A percentile compares a stretch with the other conserved stretches of the same genome.
These are phyloP conservation scores for Kitagawia praeruptora DNA, from an alignment of 129 eudicot species.

Conservation along the genomic window DNA sequence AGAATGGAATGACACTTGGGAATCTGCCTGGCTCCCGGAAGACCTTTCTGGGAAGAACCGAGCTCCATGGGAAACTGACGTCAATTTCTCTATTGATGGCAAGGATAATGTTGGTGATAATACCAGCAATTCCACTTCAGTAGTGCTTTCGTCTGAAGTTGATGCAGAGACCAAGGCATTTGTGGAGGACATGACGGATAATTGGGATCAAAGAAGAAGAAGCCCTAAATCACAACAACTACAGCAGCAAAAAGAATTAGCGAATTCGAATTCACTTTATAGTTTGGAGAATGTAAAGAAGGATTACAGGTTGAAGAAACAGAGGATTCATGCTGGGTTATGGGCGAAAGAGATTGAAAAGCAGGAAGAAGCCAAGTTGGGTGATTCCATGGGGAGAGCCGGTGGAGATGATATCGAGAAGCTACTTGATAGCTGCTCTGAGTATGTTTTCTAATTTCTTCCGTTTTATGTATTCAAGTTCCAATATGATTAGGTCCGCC, in stretches of 20 bases:
- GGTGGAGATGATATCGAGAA: conserved; percentile 64
- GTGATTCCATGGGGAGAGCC: conserved; percentile 23
- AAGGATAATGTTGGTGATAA: too few species aligned
- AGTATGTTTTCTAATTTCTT: conserved; percentile 32
- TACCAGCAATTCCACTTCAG: not conserved
- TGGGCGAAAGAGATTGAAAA: conserved; percentile 88
- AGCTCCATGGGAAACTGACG: conserved; percentile 84
- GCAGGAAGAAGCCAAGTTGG: conserved; percentile 82
- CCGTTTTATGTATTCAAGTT: not conserved
- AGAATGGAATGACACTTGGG: conserved; percentile 95
- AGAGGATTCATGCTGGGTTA: conserved; percentile 77
- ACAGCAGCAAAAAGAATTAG: conserved; percentile 20
- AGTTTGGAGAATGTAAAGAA: conserved; percentile 73
- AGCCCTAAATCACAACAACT: conserved; percentile 11
- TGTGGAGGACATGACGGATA: conserved; percentile 83
- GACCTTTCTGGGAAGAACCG: conserved; percentile 48
- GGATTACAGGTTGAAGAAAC: conserved; percentile 84
- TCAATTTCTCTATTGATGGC: conserved; percentile 38
- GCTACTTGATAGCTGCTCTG: conserved; percentile 77
- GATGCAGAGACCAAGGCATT: conserved; percentile 87
- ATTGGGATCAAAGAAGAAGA: conserved; percentile 81
- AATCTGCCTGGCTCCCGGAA: conserved; percentile 91
- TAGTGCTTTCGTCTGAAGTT: conserved; percentile 19
- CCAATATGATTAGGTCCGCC: not conserved
- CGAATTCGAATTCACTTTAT: conserved; percentile 31